phyloP scores from a whole-genome alignment of 257 asterid species.

The Solanum neorickii region DNA sequence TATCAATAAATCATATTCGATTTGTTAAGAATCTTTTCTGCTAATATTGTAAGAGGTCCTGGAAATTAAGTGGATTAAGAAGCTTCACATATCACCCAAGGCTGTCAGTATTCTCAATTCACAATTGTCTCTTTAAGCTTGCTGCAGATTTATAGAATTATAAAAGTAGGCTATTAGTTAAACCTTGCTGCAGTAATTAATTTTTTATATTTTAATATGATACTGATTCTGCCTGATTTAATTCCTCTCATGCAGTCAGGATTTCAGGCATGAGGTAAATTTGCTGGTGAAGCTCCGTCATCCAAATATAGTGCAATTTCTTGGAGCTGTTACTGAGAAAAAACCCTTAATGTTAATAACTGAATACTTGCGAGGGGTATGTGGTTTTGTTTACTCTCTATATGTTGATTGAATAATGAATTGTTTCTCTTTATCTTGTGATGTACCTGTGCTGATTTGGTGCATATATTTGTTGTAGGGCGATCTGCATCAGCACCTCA shows the following conservation, averaged over 20 bases:
- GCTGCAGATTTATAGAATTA: not conserved
- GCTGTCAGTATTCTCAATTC: not conserved
- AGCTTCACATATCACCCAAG: not conserved
- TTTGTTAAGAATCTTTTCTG: not conserved
- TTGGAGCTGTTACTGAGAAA: slow-evolving; percentile 92
- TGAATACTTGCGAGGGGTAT: slow-evolving; percentile 93
- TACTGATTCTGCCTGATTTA: not conserved
- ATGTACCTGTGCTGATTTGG: not conserved
- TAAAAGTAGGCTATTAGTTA: not conserved
- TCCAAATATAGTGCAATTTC: slow-evolving; percentile 95
- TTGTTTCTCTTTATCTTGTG: not conserved
- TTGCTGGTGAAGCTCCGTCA: slow-evolving; percentile 98
- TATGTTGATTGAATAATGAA: not conserved
- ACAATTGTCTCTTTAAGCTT: not conserved
- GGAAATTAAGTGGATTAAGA: not conserved
- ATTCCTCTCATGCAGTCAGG: slow-evolving; percentile 57
- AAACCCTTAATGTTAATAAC: slow-evolving; percentile 94
- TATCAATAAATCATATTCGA: not conserved
- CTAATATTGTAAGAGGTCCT: not conserved
- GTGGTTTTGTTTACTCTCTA: slow-evolving; percentile 13
- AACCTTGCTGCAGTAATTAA: not conserved
- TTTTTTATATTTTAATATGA: not conserved
- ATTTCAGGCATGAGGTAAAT: slow-evolving; percentile 95
- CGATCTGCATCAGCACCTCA: slow-evolving; percentile 89
- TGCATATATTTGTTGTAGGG: slow-evolving; percentile 39